Evolutionary conservation across 805 yeast species (phyloP).

Genomic region (Hanseniaspora lachancei): DNA sequence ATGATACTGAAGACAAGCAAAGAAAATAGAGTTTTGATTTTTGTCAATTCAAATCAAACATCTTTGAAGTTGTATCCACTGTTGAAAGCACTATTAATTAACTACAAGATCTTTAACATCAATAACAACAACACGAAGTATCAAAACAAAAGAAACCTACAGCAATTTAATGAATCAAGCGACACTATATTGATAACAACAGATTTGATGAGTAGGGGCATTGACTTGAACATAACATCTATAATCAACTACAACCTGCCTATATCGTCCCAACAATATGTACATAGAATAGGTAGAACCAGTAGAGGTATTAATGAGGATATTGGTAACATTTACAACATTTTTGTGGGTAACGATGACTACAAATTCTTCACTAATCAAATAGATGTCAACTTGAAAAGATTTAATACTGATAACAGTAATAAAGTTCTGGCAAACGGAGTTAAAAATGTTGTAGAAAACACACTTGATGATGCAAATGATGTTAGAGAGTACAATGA

Average conservation of each 20-base stretch:
- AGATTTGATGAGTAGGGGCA: constrained; percentile 91
- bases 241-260: constrained; percentile 91
- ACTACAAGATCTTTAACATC: constrained; percentile 32
- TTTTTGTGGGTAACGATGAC: constrained; percentile 72
- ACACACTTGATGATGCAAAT: neutral
- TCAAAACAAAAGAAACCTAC: constrained; percentile 44
- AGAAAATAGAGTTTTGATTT: constrained; percentile 18
- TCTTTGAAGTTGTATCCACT: constrained; percentile 67
- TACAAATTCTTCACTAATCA: constrained; percentile 45
- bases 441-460: constrained; percentile 14
- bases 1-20: neutral
- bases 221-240: constrained; percentile 60
- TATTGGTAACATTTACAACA: constrained; percentile 57
- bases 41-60: constrained; percentile 50
- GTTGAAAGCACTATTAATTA: constrained; percentile 7
- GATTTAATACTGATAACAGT: constrained; percentile 25
- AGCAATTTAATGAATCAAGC: constrained; percentile 40
- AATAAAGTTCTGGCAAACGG: constrained; percentile 26
- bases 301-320: constrained; percentile 68
- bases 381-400: constrained; percentile 39
- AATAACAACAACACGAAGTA: constrained; percentile 42
- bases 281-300: constrained; percentile 93
- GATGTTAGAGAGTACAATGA: constrained; percentile 51
- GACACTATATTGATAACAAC: constrained; percentile 54
- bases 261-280: constrained; percentile 74